Percentiles rank a stretch among this genome's conserved stretches.
Conservation (phyloP, 768 basidiomycete species). For the Russula vinacea region DNA sequence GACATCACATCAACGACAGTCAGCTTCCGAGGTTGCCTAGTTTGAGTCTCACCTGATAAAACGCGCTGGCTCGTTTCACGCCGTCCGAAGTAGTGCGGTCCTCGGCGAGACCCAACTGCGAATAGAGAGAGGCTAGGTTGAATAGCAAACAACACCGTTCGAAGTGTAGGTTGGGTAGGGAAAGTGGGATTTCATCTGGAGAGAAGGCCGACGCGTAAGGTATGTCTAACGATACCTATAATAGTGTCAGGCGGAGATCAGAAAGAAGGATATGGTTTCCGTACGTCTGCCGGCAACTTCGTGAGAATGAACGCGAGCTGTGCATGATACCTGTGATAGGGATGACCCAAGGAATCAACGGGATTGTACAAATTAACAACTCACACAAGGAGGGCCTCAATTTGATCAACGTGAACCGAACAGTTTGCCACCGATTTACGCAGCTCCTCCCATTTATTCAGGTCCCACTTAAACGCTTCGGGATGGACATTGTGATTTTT, state of each 20-base stretch:
- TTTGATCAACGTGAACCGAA: constrained; percentile 53
- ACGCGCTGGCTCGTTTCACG: constrained; percentile 70
- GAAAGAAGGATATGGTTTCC: constrained; percentile 35
- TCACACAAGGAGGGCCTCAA: constrained; percentile 56
- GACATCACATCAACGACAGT: constrained; percentile 1
- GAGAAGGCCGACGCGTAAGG: constrained; percentile 74
- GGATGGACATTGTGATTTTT: constrained; percentile 71
- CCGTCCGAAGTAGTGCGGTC: constrained; percentile 74
- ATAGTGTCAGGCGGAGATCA: constrained; percentile 6
- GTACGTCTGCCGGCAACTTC: constrained; percentile 79
- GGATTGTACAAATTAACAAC: constrained; percentile 34
- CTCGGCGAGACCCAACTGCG: constrained; percentile 68
- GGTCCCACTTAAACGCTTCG: constrained; percentile 78
- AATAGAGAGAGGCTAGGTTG: constrained; percentile 85
- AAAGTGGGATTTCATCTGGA: constrained; percentile 52
- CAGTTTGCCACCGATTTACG: constrained; percentile 55
- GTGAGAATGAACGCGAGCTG: constrained; percentile 80
- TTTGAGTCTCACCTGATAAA: constrained; percentile 57
- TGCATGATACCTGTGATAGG: constrained; percentile 72
- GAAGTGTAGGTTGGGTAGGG: constrained; percentile 71
- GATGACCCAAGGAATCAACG: constrained; percentile 19
- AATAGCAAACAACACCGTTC: constrained; percentile 78
- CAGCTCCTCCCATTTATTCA: constrained; percentile 64
- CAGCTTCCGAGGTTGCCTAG: neutral
- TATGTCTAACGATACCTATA: constrained; percentile 68